These are phyloP conservation scores for Taphrina flavorubra DNA, from an alignment of 1,139 yeast genomes.

Conservation along the genomic window DNA sequence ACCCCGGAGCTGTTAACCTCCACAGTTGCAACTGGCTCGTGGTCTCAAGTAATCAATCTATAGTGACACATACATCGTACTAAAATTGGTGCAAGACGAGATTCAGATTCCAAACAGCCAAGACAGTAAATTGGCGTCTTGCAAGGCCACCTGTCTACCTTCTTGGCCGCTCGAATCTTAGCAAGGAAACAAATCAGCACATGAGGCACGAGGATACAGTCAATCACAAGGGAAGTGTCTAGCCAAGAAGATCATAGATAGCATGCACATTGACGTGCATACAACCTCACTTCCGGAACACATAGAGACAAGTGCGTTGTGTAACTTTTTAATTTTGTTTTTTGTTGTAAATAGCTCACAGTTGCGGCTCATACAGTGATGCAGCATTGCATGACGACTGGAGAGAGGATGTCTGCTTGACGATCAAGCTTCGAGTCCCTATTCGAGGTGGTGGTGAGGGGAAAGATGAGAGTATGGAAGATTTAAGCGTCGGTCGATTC, in stretches of 20 bases:
- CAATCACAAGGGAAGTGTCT: constrained; percentile 28
- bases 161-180: not conserved
- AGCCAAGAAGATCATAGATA: constrained; percentile 31
- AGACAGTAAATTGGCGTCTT: not conserved
- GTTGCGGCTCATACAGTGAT: too few relatives aligned
- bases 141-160: not conserved
- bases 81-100: not conserved
- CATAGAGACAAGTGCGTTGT: constrained; percentile 31
- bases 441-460: too few relatives aligned
- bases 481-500: constrained; percentile 54
- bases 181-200: not conserved
- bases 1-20: too few relatives aligned
- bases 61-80: not conserved
- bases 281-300: constrained; percentile 34
- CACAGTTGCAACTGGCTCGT: too few relatives aligned
- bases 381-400: too few relatives aligned
- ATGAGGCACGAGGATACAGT: not conserved
- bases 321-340: constrained; percentile 17
- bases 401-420: too few relatives aligned
- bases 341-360: constrained; percentile 2
- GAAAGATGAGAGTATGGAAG: not conserved
- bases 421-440: too few relatives aligned
- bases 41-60: too few relatives aligned
- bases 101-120: not conserved
- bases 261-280: not conserved